Evolutionary conservation across 2,329 filamentous ascomycete genomes (phyloP), one percentile per base, ranked within the genome.

Genomic region (Ophiostoma piceae): DNA sequence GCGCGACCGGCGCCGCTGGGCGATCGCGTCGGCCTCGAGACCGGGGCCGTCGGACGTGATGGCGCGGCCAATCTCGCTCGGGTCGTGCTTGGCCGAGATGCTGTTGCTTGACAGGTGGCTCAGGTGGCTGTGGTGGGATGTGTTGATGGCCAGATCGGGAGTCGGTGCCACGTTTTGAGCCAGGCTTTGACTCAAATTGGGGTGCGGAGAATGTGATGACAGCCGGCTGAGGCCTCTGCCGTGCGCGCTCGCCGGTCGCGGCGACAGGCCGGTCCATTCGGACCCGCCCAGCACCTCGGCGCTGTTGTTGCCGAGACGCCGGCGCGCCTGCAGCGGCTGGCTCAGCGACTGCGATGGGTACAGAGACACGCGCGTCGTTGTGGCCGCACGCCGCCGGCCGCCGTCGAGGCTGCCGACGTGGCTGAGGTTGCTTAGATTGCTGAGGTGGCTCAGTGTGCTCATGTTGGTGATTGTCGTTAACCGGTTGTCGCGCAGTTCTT

Each of bases 161-260:
- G 29, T 37, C 3, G 60, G 26, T 6, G n/a, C 68, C 32, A 37
- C 39, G 35, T 16, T 29, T 22, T 41, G 39, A 41, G 3, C 8
- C 35, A 35, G 35, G 35, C 35, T 35, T 8, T 35, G 35, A 35
- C 35, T 35, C 35, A 35, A 8, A 8, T 11, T 79, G 74, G 67
- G 78, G 74, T 9, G 37, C 29, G 32, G 78, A 79, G 64, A 79
- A 9, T 66, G 35, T 12, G 37, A 47, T 19, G 65, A 66, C 65
- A 66, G 65, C 39, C 65, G 65, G 39, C 65, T 66, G 35, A 39
- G 83, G 29, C 80, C 82, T 47, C 84, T 82, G 7, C 81, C 85
- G 62, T 88, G 85, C 7, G 82, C 82, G 74, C 86, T 89, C n/a
- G 84, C 85, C 26, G 87, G 87, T 51, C 87, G 81, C 0, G 87